Percentiles rank a stretch among this genome's conserved stretches.
Evolutionary conservation across 306 rosid genomes (phyloP).

Genomic region (Rosa lucieae): DNA sequence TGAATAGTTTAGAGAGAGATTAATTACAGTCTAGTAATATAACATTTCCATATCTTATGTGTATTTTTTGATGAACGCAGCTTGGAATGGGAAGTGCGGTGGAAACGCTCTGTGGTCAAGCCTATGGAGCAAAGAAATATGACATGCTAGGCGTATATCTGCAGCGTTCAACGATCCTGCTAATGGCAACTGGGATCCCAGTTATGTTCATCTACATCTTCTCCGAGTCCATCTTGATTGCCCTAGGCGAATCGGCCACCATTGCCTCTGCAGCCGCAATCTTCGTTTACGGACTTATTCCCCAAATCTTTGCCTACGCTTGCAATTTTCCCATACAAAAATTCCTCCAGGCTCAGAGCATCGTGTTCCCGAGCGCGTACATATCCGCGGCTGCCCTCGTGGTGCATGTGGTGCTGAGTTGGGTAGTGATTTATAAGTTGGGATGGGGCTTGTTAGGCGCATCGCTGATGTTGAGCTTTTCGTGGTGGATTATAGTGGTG

Average conservation of each 20-base stretch:
- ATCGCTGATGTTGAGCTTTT: constrained; percentile 37
- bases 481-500: constrained; percentile 57
- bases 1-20: neutral
- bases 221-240: constrained; percentile 32
- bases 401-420: constrained; percentile 32
- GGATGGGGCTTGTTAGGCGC: constrained; percentile 47
- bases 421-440: constrained; percentile 39
- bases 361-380: constrained; percentile 45
- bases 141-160: constrained; percentile 50
- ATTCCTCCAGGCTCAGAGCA: constrained; percentile 62
- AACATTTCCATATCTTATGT: neutral
- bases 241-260: constrained; percentile 37
- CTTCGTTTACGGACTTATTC: constrained; percentile 52
- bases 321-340: constrained; percentile 55
- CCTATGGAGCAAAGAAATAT: constrained; percentile 48
- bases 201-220: constrained; percentile 39
- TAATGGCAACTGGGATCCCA: constrained; percentile 37
- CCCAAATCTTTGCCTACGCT: constrained; percentile 59
- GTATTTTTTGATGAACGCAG: constrained; percentile 14
- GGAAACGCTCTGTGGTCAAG: constrained; percentile 69
- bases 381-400: constrained; percentile 32
- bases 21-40: neutral
- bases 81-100: constrained; percentile 69
- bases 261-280: constrained; percentile 35
- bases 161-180: constrained; percentile 45